Conservation (phyloP, 2,329 filamentous ascomycete species). For the Aciculosporium take region DNA sequence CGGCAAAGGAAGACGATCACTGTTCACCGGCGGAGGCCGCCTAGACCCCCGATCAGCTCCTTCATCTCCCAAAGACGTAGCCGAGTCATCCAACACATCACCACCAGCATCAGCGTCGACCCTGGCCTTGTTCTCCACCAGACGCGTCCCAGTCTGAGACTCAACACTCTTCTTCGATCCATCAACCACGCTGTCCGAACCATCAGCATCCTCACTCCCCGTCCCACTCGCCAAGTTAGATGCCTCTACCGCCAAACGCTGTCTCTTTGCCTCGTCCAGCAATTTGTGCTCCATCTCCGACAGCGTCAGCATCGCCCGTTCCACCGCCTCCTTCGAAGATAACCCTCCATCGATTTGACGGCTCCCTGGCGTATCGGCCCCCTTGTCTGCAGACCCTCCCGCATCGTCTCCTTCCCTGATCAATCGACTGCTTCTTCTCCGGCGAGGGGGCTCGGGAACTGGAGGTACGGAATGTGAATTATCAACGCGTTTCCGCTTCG, state of each 20-base stretch:
- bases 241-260: conserved; percentile 32
- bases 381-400: too few species aligned
- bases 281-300: conserved; percentile 35
- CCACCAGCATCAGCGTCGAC: not conserved
- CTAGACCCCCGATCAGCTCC: conserved; percentile 22
- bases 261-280: conserved; percentile 26
- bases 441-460: conserved; percentile 10
- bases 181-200: not conserved
- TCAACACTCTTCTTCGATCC: not conserved
- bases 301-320: conserved; percentile 29
- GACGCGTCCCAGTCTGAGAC: not conserved
- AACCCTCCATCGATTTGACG: not conserved
- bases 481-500: conserved; percentile 24
- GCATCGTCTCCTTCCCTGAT: conserved; percentile 4
- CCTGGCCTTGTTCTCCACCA: not conserved
- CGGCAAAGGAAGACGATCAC: conserved; percentile 67
- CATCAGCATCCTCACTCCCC: not conserved
- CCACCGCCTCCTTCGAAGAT: conserved; percentile 15
- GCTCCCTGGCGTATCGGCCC: not conserved
- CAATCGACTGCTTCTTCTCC: conserved; percentile 15
- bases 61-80: conserved; percentile 1
- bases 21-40: conserved; percentile 67
- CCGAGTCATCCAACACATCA: too few species aligned
- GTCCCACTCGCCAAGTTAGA: conserved; percentile 16
- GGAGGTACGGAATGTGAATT: conserved; percentile 8